These are phyloP conservation scores for Saturnispora dispora DNA, from an alignment of 805 yeast species.

Conservation along the genomic window DNA sequence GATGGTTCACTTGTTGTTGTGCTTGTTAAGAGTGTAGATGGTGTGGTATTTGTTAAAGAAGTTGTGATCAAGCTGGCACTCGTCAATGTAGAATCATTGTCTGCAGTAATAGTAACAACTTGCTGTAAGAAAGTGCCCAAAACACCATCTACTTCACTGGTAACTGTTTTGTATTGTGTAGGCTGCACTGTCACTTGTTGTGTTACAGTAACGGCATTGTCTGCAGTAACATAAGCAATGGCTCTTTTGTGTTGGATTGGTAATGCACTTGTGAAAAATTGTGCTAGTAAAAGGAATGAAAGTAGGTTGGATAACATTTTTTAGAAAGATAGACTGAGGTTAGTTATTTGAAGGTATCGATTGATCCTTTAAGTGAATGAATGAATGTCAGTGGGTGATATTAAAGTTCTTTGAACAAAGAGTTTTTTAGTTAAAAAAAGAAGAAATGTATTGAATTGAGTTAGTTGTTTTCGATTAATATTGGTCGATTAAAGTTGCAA, in stretches of 20 bases:
- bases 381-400: background rate
- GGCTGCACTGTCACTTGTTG: conserved; percentile 15
- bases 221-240: conserved; percentile 4
- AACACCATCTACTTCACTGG: conserved; percentile 15
- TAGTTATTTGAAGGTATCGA: conserved; percentile 7
- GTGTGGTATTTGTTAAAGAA: background rate
- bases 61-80: background rate
- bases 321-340: conserved; percentile 7
- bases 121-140: conserved; percentile 16
- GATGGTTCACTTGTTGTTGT: background rate
- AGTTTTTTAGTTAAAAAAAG: background rate
- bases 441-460: background rate
- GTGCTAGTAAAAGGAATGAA: background rate
- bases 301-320: conserved; percentile 1
- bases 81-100: background rate
- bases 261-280: conserved; percentile 1
- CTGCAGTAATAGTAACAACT: conserved; percentile 21
- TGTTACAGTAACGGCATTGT: conserved; percentile 21
- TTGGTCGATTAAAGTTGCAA: too few relatives aligned
- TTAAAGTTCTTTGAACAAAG: background rate
- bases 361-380: background rate
- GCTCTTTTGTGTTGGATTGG: conserved; percentile 20
- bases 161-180: conserved; percentile 15
- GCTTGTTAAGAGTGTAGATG: background rate
- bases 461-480: background rate